Conservation (phyloP, 1,284 basidiomycete genomes). For the Volvariella volvacea region DNA sequence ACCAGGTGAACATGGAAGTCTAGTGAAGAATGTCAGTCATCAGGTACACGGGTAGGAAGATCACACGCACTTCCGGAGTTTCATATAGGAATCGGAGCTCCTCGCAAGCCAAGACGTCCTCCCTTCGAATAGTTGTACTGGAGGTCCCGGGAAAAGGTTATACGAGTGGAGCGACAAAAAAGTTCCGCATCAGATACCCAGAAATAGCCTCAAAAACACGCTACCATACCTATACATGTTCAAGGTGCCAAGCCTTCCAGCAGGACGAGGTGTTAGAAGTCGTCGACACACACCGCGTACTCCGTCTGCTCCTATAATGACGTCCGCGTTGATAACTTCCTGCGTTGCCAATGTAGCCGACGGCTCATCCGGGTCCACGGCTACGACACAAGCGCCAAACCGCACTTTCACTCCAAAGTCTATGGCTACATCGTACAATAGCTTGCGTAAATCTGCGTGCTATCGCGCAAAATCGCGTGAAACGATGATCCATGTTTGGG, state of each 20-base stretch:
- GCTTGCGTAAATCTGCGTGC: constrained; percentile 31
- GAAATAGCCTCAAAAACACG: background rate
- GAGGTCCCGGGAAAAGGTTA: constrained; percentile 8
- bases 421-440: constrained; percentile 39
- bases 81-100: constrained; percentile 25
- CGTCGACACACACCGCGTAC: constrained; percentile 27
- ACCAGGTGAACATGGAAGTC: constrained; percentile 31
- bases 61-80: constrained; percentile 21
- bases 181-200: too few species aligned
- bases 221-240: constrained; percentile 45
- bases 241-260: constrained; percentile 16
- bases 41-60: constrained; percentile 3
- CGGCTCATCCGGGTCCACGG: constrained; percentile 26
- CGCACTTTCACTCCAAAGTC: constrained; percentile 36
- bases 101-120: constrained; percentile 19
- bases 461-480: constrained; percentile 15
- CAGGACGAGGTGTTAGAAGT: constrained; percentile 19
- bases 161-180: background rate
- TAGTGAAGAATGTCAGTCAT: constrained; percentile 14
- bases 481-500: background rate
- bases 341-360: constrained; percentile 39
- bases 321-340: constrained; percentile 39
- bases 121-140: constrained; percentile 38
- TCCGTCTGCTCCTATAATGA: constrained; percentile 66
- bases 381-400: constrained; percentile 31